Evolutionary conservation across 176 grass and related monocot species (phyloP).

Genomic region (Raddia distichophylla): DNA sequence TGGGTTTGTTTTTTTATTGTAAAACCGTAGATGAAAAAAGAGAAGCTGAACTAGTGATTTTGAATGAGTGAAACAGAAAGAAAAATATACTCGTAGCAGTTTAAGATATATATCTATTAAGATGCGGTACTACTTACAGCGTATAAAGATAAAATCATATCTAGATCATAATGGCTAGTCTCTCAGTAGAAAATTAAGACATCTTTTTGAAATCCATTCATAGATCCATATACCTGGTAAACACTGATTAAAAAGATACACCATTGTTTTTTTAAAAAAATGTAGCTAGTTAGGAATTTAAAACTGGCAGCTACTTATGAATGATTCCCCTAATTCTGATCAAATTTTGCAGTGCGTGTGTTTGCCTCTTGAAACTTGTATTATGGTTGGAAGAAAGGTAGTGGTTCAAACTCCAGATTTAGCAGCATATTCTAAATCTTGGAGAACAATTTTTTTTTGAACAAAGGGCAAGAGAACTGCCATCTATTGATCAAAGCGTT

Average conservation of each 20-base stretch:
- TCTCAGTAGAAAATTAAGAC: not conserved
- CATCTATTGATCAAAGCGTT: not conserved
- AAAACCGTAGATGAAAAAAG: not conserved
- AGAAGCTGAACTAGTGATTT: not conserved
- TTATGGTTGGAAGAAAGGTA: not conserved
- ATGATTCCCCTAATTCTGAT: not conserved
- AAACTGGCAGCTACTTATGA: not conserved
- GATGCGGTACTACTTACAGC: not conserved
- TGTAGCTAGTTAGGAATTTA: not conserved
- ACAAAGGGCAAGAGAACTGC: too few species aligned
- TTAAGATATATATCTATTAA: not conserved
- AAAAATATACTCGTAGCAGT: not conserved
- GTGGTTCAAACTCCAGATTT: not conserved
- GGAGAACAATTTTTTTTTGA: not conserved
- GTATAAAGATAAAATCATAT: not conserved
- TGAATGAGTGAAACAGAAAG: not conserved
- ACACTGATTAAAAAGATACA: not conserved
- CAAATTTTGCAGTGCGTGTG: not conserved
- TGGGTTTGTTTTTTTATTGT: conserved; percentile 14
- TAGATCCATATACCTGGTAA: not conserved
- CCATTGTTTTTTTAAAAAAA: not conserved
- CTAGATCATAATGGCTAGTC: not conserved
- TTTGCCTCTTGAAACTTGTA: not conserved
- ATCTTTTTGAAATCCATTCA: not conserved
- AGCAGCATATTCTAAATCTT: not conserved